A percentile compares a stretch with the other conserved stretches of the same genome.
phyloP scores from a whole-genome alignment of 139 green algal genomes.

The Chlamydomonas asymmetrica region DNA sequence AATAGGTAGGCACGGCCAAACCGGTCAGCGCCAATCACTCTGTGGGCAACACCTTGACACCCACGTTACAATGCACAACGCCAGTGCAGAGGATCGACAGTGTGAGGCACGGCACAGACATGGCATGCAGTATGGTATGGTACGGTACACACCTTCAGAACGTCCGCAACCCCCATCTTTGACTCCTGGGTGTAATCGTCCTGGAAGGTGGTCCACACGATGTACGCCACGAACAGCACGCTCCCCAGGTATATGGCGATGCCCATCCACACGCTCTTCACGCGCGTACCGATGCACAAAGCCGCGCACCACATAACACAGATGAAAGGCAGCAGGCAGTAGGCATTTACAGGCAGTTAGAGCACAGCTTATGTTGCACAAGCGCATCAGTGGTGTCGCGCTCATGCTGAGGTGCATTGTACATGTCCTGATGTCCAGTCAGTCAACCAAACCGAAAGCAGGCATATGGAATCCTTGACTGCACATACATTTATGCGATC shows the following conservation, averaged over 20 bases:
- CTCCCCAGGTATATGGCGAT: neutral
- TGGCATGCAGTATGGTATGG: too few species aligned
- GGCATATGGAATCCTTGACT: too few species aligned
- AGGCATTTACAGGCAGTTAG: neutral
- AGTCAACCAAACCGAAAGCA: neutral
- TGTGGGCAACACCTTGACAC: too few species aligned
- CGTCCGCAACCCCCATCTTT: neutral
- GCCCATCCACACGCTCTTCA: neutral
- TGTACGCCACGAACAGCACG: neutral
- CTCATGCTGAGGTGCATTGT: neutral
- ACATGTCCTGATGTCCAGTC: neutral
- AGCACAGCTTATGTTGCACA: neutral
- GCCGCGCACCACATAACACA: too few species aligned
- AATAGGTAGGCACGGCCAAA: too few species aligned
- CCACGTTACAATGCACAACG: too few species aligned
- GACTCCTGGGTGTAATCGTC: neutral
- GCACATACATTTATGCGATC: too few species aligned
- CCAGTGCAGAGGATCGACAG: too few species aligned
- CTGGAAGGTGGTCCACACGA: neutral
- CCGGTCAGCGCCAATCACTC: too few species aligned
- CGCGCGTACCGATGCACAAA: too few species aligned
- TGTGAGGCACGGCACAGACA: too few species aligned
- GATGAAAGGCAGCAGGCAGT: neutral
- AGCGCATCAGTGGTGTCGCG: neutral
- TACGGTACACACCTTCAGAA: constrained; percentile 8